Evolutionary conservation across 2,329 filamentous ascomycete species (phyloP).

Genomic region (Neofusicoccum ribis): DNA sequence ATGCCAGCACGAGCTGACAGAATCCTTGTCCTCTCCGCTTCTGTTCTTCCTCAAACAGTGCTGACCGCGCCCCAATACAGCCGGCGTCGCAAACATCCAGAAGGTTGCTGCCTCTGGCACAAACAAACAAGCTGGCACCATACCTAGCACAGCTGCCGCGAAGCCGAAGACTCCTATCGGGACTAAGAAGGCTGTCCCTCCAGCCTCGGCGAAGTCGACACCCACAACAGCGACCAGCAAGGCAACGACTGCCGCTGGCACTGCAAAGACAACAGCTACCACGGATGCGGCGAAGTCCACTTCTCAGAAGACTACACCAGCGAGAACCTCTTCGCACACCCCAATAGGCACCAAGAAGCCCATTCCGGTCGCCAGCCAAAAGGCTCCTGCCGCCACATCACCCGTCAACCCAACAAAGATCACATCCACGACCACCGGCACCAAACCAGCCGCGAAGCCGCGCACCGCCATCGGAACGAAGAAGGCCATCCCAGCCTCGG

Average conservation of each 20-base stretch:
- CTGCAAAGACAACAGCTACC: neutral
- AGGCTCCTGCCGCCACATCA: constrained; percentile 21
- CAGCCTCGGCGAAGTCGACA: constrained; percentile 21
- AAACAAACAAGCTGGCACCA: constrained; percentile 24
- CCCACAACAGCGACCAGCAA: neutral
- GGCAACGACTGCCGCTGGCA: neutral
- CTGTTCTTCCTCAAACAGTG: neutral
- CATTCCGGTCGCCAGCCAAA: constrained; percentile 25
- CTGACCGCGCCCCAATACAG: constrained; percentile 23
- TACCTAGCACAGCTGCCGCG: neutral
- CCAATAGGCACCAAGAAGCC: constrained; percentile 26
- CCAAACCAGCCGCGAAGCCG: neutral
- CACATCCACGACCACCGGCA: neutral
- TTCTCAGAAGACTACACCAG: constrained; percentile 10
- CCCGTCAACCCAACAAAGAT: neutral
- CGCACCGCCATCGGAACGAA: constrained; percentile 4
- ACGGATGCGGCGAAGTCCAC: neutral
- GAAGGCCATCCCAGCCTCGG: neutral
- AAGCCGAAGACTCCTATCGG: constrained; percentile 21
- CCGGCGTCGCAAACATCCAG: constrained; percentile 33
- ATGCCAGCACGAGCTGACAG: too few relatives aligned
- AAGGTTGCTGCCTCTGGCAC: constrained; percentile 25
- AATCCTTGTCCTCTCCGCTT: neutral
- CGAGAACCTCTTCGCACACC: constrained; percentile 25
- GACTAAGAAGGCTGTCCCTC: constrained; percentile 28